Evolutionary conservation across 2,329 filamentous ascomycete species (phyloP), one percentile per base, ranked within the genome.

Genomic region (Thielaviopsis ethacetica): DNA sequence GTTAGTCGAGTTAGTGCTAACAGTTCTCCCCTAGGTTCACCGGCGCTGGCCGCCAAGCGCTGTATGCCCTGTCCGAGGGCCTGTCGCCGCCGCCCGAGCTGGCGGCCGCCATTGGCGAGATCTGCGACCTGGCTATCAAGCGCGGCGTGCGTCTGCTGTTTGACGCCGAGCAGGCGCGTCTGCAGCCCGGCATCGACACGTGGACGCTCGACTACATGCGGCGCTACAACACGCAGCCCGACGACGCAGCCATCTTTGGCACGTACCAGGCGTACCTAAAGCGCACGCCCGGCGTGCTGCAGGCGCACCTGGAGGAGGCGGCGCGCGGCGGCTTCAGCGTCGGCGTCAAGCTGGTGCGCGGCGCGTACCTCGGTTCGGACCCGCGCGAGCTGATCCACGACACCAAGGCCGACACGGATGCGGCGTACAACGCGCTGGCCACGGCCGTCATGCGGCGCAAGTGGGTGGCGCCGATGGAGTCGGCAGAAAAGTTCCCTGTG

Each of bases 251-350:
- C 57, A 77, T 96, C 59, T 94, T 91, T 71, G 83, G 83, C 62
- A 89, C 86, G 0, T 90, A 90, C 69, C 86, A 90, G 69, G 83
- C 84, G 1, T 91, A 90, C 69, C 77, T 88, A 55, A 87, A 87
- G 70, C 74, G 75, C 13, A 77, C 78, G 0, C 79, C 84, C 0
- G 65, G 68, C 2, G 76, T 80, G 1, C 69, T 91, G 1, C 74
- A 76, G 17, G 65, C 67, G 1, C 84, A 91, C 67, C 77, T 90
- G 2, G 72, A 74, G 3, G 66, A 71, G 3, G 85, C 86, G 0
- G 71, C 73, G 13, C 68, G 76, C 54, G 81, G 81, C 17, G 75
- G 76, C 1, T 89, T 87, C 65, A 79, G 80, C 0, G 72, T 89
- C 0, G 86, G 86, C 12, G 77, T 88, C 27, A 91, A 90, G 71